phyloP scores from a whole-genome alignment of 2,329 filamentous ascomycete genomes.

The Paecilomyces niveus region DNA sequence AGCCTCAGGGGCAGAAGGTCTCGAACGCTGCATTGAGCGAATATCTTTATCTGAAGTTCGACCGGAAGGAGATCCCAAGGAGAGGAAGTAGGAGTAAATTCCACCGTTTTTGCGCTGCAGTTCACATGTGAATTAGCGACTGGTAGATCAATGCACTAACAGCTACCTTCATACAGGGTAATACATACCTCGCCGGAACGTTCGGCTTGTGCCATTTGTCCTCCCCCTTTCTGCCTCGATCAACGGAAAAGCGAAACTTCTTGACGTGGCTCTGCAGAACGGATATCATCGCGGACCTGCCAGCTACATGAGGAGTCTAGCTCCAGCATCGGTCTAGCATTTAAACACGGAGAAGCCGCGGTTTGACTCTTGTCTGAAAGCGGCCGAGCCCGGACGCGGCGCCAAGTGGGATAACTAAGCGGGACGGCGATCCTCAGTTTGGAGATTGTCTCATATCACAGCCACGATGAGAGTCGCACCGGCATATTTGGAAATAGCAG shows the following conservation, averaged over 20 bases:
- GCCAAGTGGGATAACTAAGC: not conserved
- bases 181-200: conserved; percentile 9
- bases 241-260: conserved; percentile 24
- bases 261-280: conserved; percentile 26
- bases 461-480: not conserved
- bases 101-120: conserved; percentile 16
- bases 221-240: conserved; percentile 20
- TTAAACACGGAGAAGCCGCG: not conserved
- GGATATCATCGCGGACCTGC: conserved; percentile 26
- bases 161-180: not conserved
- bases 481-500: not conserved
- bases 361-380: not conserved
- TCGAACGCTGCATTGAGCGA: conserved; percentile 30
- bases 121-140: not conserved
- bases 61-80: conserved; percentile 34
- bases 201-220: conserved; percentile 15
- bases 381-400: not conserved
- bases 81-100: conserved; percentile 21
- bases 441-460: not conserved
- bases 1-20: conserved; percentile 31
- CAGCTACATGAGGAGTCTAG: conserved; percentile 19
- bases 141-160: conserved; percentile 7
- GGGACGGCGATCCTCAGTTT: not conserved
- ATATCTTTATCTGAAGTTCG: conserved; percentile 36
- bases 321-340: conserved; percentile 8